Conservation (phyloP, 331 rosid genomes). For the Malus hybrid region DNA sequence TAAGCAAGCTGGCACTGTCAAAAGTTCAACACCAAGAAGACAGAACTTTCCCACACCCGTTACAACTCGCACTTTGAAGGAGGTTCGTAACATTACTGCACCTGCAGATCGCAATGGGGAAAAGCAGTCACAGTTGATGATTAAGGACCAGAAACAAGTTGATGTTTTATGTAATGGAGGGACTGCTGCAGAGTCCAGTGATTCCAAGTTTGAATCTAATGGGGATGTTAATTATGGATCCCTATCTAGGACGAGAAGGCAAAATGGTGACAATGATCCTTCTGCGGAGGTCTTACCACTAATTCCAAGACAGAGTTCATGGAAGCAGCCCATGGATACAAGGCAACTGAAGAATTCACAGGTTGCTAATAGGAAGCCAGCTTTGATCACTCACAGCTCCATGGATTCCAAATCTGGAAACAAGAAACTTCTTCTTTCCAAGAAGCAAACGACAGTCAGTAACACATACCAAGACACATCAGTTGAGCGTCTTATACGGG, state of each 20-base stretch:
- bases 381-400: slow-evolving; percentile 45
- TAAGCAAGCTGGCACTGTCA: slow-evolving; percentile 85
- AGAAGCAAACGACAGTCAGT: slow-evolving; percentile 61
- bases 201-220: slow-evolving; percentile 58
- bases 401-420: slow-evolving; percentile 55
- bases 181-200: slow-evolving; percentile 39
- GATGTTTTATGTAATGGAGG: slow-evolving; percentile 51
- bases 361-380: slow-evolving; percentile 53
- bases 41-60: slow-evolving; percentile 54
- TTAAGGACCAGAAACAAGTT: slow-evolving; percentile 59
- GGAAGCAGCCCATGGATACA: slow-evolving; percentile 72
- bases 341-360: slow-evolving; percentile 65
- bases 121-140: slow-evolving; percentile 27
- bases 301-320: slow-evolving; percentile 81
- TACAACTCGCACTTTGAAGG: slow-evolving; percentile 67
- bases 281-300: slow-evolving; percentile 62
- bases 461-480: slow-evolving; percentile 73
- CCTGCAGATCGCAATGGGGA: slow-evolving; percentile 60
- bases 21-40: slow-evolving; percentile 91
- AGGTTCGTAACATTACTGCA: slow-evolving; percentile 43
- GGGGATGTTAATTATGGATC: slow-evolving; percentile 55
- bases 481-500: slow-evolving; percentile 95
- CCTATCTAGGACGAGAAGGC: slow-evolving; percentile 53
- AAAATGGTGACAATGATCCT: slow-evolving; percentile 51
- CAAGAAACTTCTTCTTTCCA: slow-evolving; percentile 65